Conservation (phyloP, 306 rosid species). For the Quercus rubra region DNA sequence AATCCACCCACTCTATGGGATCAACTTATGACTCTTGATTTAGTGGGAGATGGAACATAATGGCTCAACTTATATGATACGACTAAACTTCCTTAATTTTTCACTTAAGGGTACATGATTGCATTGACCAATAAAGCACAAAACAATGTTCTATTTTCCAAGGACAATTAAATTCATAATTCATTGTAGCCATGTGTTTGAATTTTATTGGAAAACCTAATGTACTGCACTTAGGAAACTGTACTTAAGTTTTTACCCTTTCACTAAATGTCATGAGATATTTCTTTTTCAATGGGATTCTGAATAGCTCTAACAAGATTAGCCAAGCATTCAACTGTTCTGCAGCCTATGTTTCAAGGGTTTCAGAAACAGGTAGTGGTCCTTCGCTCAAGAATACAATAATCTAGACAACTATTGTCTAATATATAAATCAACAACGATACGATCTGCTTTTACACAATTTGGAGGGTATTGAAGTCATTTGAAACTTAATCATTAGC, state of each 20-base stretch:
- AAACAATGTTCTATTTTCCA: too few relatives aligned
- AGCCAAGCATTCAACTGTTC: background rate
- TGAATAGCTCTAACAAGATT: background rate
- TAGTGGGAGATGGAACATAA: constrained; percentile 6
- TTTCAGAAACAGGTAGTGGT: constrained; percentile 9
- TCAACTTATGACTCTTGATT: constrained; percentile 6
- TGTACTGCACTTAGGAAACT: too few relatives aligned
- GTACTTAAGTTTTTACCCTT: background rate
- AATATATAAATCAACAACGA: background rate
- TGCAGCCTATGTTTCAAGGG: background rate
- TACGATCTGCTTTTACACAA: constrained; percentile 4
- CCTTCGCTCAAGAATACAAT: background rate
- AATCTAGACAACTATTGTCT: background rate
- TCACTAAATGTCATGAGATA: background rate
- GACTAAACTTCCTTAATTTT: constrained; percentile 5
- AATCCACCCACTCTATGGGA: constrained; percentile 8
- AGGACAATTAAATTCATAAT: too few relatives aligned
- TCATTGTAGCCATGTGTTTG: too few relatives aligned
- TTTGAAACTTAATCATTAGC: background rate
- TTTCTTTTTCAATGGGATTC: background rate
- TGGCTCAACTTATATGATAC: constrained; percentile 6
- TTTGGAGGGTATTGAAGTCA: background rate
- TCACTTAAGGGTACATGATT: background rate
- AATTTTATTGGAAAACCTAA: too few relatives aligned
- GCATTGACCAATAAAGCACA: too few relatives aligned